phyloP scores from a whole-genome alignment of 768 basidiomycete species.

The Mycena venus region DNA sequence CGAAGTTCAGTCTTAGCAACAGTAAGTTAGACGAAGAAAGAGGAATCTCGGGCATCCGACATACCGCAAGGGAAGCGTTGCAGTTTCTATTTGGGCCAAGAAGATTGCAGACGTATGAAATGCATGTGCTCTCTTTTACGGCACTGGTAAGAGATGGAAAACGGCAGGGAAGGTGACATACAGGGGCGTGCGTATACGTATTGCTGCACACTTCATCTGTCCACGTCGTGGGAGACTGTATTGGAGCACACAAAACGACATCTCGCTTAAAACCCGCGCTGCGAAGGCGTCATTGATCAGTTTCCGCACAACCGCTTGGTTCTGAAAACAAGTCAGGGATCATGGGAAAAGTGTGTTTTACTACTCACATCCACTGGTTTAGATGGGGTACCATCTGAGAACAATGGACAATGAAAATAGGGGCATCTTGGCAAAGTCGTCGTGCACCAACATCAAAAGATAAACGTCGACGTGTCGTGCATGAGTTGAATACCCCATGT shows the following conservation, averaged over 20 bases:
- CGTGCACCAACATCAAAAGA: conserved; percentile 71
- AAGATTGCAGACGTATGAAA: conserved; percentile 72
- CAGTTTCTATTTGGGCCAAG: conserved; percentile 69
- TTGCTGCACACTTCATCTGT: conserved; percentile 43
- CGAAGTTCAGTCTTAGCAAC: conserved; percentile 43
- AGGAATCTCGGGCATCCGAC: not conserved
- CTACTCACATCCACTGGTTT: conserved; percentile 60
- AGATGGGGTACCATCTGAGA: conserved; percentile 59
- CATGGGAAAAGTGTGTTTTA: too few species aligned
- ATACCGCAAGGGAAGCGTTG: conserved; percentile 73
- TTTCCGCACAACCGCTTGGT: conserved; percentile 49
- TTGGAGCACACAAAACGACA: conserved; percentile 66
- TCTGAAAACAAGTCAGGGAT: not conserved
- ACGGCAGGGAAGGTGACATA: conserved; percentile 37
- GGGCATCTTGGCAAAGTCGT: conserved; percentile 77
- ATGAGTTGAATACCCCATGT: conserved; percentile 78
- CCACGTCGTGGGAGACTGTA: conserved; percentile 63
- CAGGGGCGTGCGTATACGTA: conserved; percentile 37
- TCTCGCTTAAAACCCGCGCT: conserved; percentile 63
- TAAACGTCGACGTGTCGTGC: conserved; percentile 73
- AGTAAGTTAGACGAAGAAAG: conserved; percentile 5
- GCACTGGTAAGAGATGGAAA: conserved; percentile 24
- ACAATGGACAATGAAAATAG: conserved; percentile 67
- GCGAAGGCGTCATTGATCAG: conserved; percentile 75
- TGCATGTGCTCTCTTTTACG: conserved; percentile 44